These are phyloP conservation scores for Codiaeum variegatum DNA, from an alignment of 441 rosid species.

Conservation along the genomic window DNA sequence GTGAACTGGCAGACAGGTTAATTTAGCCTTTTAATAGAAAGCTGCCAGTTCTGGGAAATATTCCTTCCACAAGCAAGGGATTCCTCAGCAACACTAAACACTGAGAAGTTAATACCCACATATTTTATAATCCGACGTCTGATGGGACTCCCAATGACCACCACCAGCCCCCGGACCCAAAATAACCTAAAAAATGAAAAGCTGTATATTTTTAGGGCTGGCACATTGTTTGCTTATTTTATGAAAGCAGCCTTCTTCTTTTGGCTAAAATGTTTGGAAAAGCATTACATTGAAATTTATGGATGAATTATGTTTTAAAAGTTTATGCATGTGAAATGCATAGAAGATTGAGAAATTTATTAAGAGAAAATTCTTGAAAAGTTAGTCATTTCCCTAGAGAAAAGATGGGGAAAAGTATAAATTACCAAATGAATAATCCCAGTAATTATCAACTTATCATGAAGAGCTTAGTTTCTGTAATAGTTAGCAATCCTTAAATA, in stretches of 20 bases:
- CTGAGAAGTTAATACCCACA: neutral
- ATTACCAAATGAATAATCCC: neutral
- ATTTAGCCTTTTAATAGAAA: neutral
- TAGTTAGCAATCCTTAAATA: neutral
- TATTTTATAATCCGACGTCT: neutral
- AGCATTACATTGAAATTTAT: neutral
- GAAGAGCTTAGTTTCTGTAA: neutral
- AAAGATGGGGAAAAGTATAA: neutral
- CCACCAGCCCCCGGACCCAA: neutral
- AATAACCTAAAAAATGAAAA: neutral
- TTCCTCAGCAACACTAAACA: slow-evolving; percentile 5
- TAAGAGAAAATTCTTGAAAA: neutral
- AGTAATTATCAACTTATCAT: neutral
- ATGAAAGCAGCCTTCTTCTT: neutral
- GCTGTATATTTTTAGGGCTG: neutral
- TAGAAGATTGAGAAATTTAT: neutral
- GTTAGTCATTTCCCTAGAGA: neutral
- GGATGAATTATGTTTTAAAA: neutral
- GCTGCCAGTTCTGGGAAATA: neutral
- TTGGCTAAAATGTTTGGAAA: neutral
- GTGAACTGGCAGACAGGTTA: neutral
- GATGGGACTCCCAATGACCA: neutral
- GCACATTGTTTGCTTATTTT: neutral
- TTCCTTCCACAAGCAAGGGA: neutral
- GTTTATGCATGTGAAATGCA: neutral